phyloP scores from a whole-genome alignment of 2,329 filamentous ascomycete genomes.

The Alternaria consortialis region DNA sequence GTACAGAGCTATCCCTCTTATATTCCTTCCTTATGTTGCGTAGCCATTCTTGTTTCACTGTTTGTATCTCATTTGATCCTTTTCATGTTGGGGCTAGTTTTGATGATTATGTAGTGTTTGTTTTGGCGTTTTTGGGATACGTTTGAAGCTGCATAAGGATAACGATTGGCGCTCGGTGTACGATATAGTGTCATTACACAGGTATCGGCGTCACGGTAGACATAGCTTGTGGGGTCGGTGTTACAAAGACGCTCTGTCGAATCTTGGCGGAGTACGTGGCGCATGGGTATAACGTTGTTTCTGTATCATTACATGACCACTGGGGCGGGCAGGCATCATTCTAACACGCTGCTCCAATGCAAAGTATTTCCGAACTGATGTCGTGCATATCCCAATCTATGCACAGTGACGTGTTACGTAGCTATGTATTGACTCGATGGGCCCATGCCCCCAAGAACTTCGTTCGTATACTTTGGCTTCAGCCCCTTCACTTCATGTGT shows the following conservation, averaged over 20 bases:
- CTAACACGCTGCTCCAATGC: not conserved
- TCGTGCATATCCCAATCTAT: not conserved
- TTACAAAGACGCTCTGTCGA: not conserved
- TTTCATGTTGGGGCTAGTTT: not conserved
- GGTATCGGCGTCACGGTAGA: not conserved
- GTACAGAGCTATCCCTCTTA: not conserved
- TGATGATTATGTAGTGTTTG: not conserved
- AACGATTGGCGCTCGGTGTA: not conserved
- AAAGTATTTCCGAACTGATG: rapidly evolving
- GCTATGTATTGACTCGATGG: rapidly evolving
- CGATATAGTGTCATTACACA: not conserved
- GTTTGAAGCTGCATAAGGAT: not conserved
- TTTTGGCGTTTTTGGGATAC: slow-evolving; percentile 10
- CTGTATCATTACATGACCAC: not conserved
- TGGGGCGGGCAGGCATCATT: not conserved
- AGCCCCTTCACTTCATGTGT: not conserved
- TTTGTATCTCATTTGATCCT: too few species aligned
- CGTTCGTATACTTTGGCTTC: not conserved
- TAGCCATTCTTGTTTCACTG: too few species aligned
- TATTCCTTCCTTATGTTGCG: not conserved
- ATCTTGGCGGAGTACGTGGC: not conserved
- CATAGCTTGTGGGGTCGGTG: not conserved
- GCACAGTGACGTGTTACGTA: not conserved
- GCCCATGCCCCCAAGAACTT: rapidly evolving
- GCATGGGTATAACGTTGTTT: not conserved